A percentile compares a stretch with the other conserved stretches of the same genome.
phyloP scores from a whole-genome alignment of 768 basidiomycete genomes.

The Mycena indigotica region DNA sequence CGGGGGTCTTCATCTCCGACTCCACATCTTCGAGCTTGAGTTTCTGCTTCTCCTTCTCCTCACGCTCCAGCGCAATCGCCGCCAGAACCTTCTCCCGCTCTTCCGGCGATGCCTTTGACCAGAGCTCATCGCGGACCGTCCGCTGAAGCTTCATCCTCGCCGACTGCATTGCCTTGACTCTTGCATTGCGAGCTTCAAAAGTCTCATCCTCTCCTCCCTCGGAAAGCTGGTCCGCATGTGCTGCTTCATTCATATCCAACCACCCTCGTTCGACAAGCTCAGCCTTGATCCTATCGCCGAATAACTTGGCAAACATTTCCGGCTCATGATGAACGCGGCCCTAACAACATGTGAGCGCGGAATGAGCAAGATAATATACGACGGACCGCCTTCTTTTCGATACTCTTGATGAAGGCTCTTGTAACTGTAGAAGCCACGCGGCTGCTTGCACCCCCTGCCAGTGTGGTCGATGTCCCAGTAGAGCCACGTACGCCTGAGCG shows the following conservation, averaged over 20 bases:
- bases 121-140: neutral
- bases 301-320: neutral
- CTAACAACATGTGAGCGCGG: too few relatives aligned
- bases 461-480: too few relatives aligned
- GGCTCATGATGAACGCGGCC: neutral
- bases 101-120: neutral
- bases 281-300: neutral
- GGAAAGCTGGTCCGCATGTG: neutral
- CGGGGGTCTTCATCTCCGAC: neutral
- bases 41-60: neutral
- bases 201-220: neutral
- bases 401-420: too few relatives aligned
- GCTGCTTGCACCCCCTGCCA: too few relatives aligned
- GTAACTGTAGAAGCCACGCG: too few relatives aligned
- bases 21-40: neutral
- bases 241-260: neutral
- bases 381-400: too few relatives aligned
- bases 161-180: neutral
- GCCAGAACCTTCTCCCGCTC: neutral
- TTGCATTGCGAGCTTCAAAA: neutral
- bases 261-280: neutral
- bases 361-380: too few relatives aligned
- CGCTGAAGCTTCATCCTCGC: neutral
- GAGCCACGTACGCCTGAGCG: too few relatives aligned
- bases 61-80: neutral